A percentile compares a stretch with the other conserved stretches of the same genome.
Conservation (phyloP, 768 basidiomycete genomes). For the Leccinum truebloodii region DNA sequence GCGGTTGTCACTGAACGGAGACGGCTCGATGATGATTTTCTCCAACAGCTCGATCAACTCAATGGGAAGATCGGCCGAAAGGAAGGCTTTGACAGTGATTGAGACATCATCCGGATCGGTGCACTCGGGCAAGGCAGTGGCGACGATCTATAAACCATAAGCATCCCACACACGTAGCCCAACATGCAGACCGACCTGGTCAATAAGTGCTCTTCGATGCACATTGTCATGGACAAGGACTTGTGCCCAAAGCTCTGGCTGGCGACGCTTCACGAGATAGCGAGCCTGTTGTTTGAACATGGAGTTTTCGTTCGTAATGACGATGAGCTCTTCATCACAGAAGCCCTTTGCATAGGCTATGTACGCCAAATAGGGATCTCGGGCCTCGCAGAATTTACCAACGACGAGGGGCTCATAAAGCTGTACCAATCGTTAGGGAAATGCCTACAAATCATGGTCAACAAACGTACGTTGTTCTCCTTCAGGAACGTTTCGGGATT, state of each 20-base stretch:
- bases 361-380: constrained; percentile 97
- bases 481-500: constrained; percentile 98
- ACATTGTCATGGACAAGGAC: constrained; percentile 88
- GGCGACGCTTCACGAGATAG: constrained; percentile 94
- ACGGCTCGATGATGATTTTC: constrained; percentile 97
- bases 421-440: constrained; percentile 40
- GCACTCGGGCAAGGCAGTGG: constrained; percentile 94
- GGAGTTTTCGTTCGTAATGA: constrained; percentile 97
- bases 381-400: constrained; percentile 98
- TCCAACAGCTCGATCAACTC: constrained; percentile 97
- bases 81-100: constrained; percentile 97
- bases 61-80: constrained; percentile 93
- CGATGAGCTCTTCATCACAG: constrained; percentile 96
- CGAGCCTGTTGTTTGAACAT: constrained; percentile 99
- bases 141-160: constrained; percentile 61
- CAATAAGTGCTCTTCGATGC: constrained; percentile 90
- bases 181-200: constrained; percentile 61
- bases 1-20: constrained; percentile 96
- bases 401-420: constrained; percentile 96
- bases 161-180: not conserved
- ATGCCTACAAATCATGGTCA: not conserved
- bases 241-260: constrained; percentile 94
- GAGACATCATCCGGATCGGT: constrained; percentile 99
- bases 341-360: constrained; percentile 99
- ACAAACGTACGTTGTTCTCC: constrained; percentile 86